Evolutionary conservation across 2,329 filamentous ascomycete species (phyloP).

Genomic region (Curvularia eragrostidis): DNA sequence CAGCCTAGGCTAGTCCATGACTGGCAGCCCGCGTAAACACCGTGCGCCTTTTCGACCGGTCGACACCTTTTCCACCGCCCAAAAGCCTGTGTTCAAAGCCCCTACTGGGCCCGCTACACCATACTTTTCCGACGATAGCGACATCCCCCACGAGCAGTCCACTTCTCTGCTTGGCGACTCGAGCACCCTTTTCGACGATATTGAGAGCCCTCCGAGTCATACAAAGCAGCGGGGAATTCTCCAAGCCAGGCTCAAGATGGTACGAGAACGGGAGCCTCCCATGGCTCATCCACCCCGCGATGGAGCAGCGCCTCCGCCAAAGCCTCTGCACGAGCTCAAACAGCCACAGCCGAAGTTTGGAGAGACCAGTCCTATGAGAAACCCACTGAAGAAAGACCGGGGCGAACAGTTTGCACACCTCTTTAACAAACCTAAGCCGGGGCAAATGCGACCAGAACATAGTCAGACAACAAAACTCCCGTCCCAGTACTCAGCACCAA

Average conservation of each 20-base stretch:
- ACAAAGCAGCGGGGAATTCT: conserved; percentile 4
- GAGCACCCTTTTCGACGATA: conserved; percentile 48
- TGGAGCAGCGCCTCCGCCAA: conserved; percentile 24
- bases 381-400: conserved; percentile 51
- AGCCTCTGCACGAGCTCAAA: conserved; percentile 44
- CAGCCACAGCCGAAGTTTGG: conserved; percentile 59
- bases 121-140: conserved; percentile 13
- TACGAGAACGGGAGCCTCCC: conserved; percentile 58
- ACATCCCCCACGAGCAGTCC: conserved; percentile 17
- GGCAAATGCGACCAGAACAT: conserved; percentile 59
- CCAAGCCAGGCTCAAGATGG: conserved; percentile 51
- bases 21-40: conserved; percentile 36
- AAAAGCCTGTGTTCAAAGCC: conserved; percentile 39
- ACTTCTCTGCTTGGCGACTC: conserved; percentile 37
- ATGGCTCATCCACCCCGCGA: conserved; percentile 43
- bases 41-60: conserved; percentile 43
- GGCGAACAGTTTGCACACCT: conserved; percentile 47
- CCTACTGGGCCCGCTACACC: conserved; percentile 7
- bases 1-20: conserved; percentile 29
- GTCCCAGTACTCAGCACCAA: conserved; percentile 24
- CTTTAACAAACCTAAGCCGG: conserved; percentile 61
- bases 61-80: conserved; percentile 43
- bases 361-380: conserved; percentile 63
- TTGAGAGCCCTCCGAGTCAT: conserved; percentile 9
- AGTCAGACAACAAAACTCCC: conserved; percentile 49